phyloP scores from a whole-genome alignment of 179 eudicot genomes.

The Spinacia oleracea region DNA sequence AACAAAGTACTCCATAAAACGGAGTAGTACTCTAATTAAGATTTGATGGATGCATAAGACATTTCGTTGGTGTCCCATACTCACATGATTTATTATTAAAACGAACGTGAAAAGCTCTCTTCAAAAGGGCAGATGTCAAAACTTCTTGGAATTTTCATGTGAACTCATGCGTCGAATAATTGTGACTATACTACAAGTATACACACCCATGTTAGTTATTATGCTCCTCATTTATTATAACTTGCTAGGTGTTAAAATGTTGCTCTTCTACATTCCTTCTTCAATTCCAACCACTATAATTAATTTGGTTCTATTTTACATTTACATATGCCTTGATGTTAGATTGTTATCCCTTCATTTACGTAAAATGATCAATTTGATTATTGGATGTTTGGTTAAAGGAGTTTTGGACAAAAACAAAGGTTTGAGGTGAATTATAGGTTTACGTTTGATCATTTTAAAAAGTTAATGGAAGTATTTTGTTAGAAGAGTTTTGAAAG shows the following conservation, averaged over 20 bases:
- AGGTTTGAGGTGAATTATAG: no score
- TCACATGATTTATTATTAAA: slow-evolving; percentile 3
- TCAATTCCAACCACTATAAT: not conserved
- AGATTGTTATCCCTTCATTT: no score
- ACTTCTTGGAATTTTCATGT: not conserved
- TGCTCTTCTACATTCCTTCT: not conserved
- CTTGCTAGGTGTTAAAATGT: not conserved
- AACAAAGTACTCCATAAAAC: no score
- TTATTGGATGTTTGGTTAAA: no score
- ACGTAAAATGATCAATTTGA: not conserved
- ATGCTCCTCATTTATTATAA: not conserved
- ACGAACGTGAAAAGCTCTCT: not conserved
- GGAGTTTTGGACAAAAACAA: no score
- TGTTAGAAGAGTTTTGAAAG: no score
- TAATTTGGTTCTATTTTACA: not conserved
- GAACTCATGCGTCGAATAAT: slow-evolving; percentile 1
- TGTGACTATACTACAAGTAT: not conserved
- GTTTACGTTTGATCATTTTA: no score
- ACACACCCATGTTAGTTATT: not conserved
- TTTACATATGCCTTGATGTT: no score
- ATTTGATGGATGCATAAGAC: not conserved
- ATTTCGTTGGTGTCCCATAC: not conserved
- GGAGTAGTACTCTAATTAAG: no score
- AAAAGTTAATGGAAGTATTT: no score
- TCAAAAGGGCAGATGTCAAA: slow-evolving; percentile 11